Evolutionary conservation across 225 moss, liverwort and hornwort genomes (phyloP).

Genomic region (Bryoerythrophyllum caledonicum): DNA sequence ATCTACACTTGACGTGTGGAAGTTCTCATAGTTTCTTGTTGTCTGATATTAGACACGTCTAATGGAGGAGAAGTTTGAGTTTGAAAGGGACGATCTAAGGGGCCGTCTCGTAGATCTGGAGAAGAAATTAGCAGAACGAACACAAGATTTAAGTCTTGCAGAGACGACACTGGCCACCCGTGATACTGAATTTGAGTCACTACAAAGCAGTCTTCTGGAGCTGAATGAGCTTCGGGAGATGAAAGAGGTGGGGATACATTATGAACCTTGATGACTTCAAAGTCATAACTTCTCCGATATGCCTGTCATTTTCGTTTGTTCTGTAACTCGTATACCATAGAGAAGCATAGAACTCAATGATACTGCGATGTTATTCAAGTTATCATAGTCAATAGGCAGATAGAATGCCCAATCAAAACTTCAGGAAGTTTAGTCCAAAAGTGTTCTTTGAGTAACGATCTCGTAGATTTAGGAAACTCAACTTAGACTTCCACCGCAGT

Average conservation of each 20-base stretch:
- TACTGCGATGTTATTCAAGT: not conserved
- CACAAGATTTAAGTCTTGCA: conserved; percentile 82
- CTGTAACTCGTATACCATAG: not conserved
- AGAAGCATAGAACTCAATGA: not conserved
- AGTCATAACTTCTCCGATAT: not conserved
- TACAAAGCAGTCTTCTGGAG: conserved; percentile 76
- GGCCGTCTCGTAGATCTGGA: conserved; percentile 72
- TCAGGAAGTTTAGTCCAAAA: not conserved
- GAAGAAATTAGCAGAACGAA: conserved; percentile 83
- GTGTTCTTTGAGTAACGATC: not conserved
- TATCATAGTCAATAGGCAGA: not conserved
- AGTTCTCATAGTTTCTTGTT: conserved; percentile 29
- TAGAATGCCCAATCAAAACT: not conserved
- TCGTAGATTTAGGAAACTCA: not conserved
- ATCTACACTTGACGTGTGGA: not conserved
- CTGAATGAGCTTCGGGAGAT: conserved; percentile 92
- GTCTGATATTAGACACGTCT: conserved; percentile 60
- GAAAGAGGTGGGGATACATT: conserved; percentile 69
- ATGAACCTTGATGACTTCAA: conserved; percentile 2
- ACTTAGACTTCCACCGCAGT: not conserved
- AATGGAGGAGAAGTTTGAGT: conserved; percentile 81
- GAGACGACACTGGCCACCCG: conserved; percentile 73
- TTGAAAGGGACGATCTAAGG: conserved; percentile 87
- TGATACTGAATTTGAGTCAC: conserved; percentile 69
- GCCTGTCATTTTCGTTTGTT: not conserved